These are phyloP conservation scores for Rosa multiflora DNA, from an alignment of 306 rosid species.

Conservation along the genomic window DNA sequence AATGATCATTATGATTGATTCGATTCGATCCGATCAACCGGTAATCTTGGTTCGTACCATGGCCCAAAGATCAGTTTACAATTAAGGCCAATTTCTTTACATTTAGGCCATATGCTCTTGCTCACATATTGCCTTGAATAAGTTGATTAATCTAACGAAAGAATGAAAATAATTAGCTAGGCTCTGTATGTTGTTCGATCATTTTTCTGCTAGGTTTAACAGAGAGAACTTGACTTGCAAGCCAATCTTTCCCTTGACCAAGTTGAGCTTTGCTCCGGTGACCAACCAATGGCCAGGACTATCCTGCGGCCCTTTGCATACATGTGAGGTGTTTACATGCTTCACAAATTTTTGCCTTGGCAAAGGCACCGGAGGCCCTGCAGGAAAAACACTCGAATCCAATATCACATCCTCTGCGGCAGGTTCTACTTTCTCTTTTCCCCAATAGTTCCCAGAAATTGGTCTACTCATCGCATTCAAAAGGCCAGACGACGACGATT, in stretches of 20 bases:
- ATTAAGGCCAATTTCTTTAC: not conserved
- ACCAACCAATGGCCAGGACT: conserved; percentile 93
- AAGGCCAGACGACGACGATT: conserved; percentile 36
- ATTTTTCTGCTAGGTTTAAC: conserved; percentile 36
- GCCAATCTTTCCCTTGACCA: conserved; percentile 76
- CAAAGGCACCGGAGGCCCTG: conserved; percentile 75
- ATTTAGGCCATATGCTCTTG: not conserved
- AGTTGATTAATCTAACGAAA: not conserved
- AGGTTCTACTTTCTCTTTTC: conserved; percentile 36
- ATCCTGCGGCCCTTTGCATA: conserved; percentile 74
- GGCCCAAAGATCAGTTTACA: not conserved
- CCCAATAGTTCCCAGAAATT: conserved; percentile 34
- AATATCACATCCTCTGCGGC: conserved; percentile 33
- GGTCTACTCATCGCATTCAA: conserved; percentile 68
- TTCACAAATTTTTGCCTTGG: conserved; percentile 64
- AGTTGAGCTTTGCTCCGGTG: conserved; percentile 68
- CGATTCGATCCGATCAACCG: not conserved
- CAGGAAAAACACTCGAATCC: conserved; percentile 79
- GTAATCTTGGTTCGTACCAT: not conserved
- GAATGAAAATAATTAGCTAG: not conserved
- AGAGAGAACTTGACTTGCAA: conserved; percentile 76
- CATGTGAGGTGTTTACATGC: conserved; percentile 59
- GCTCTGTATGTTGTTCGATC: not conserved
- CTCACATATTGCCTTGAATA: not conserved
- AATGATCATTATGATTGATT: not conserved